A percentile compares a stretch with the other conserved stretches of the same genome.
Conservation (phyloP, 2,329 filamentous ascomycete genomes). For the Herpomyces periplanetae region DNA sequence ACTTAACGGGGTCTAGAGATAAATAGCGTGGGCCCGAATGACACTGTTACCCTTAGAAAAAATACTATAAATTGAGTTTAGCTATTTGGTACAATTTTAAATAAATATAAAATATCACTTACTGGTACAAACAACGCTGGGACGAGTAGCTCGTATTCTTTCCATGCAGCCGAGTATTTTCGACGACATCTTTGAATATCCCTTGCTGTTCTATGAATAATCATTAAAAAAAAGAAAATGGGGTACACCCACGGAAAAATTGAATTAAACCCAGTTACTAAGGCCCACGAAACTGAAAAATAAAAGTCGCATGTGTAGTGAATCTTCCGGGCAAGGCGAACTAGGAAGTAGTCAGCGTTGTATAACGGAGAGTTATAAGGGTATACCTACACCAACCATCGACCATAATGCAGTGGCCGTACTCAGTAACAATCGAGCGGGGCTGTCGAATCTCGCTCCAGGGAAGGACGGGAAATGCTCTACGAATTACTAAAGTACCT, state of each 20-base stretch:
- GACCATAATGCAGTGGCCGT: conserved; percentile 33
- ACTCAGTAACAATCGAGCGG: conserved; percentile 27
- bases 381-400: conserved; percentile 35
- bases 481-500: conserved; percentile 25
- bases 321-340: conserved; percentile 33
- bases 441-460: conserved; percentile 54
- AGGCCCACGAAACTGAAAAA: conserved; percentile 35
- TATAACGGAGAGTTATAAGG: background rate
- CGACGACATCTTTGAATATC: conserved; percentile 33
- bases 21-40: no score
- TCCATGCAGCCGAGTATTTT: conserved; percentile 50
- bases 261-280: conserved; percentile 41
- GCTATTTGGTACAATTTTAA: no score
- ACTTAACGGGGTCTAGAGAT: no score
- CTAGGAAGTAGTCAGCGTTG: conserved; percentile 5
- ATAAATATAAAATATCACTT: conserved; percentile 6
- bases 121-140: conserved; percentile 53
- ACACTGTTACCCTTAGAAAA: no score
- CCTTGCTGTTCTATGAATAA: conserved; percentile 30
- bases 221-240: conserved; percentile 40
- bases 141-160: conserved; percentile 35
- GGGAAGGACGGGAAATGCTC: conserved; percentile 58
- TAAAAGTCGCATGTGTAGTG: conserved; percentile 46
- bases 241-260: conserved; percentile 74
- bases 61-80: no score